Conservation (phyloP, 2,329 filamentous ascomycete genomes). For the Phialophora verrucosa region DNA sequence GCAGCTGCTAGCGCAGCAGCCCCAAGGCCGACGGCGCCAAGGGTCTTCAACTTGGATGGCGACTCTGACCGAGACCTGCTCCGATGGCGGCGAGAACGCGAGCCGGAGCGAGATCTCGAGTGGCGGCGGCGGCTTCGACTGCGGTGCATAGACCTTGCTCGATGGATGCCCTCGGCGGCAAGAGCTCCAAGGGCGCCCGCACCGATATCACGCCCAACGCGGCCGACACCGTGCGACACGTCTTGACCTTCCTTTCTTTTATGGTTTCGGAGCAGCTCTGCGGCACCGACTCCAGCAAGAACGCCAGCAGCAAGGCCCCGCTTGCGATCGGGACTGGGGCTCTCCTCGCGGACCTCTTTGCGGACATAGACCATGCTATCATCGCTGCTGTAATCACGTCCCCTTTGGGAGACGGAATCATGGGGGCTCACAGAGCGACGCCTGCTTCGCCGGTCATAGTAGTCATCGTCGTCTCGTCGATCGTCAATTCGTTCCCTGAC, state of each 20-base stretch:
- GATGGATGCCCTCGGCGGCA: slow-evolving; percentile 63
- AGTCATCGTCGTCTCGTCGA: slow-evolving; percentile 65
- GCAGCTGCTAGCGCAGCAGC: slow-evolving; percentile 66
- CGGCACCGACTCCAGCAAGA: slow-evolving; percentile 65
- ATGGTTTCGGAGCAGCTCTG: slow-evolving; percentile 64
- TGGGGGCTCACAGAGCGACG: slow-evolving; percentile 58
- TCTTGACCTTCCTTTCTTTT: slow-evolving; percentile 63
- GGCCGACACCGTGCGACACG: slow-evolving; percentile 57
- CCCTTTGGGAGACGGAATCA: slow-evolving; percentile 60
- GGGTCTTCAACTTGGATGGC: slow-evolving; percentile 56
- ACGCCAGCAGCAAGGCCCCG: slow-evolving; percentile 68
- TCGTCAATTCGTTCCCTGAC: slow-evolving; percentile 39
- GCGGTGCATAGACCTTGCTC: slow-evolving; percentile 57
- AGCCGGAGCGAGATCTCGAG: slow-evolving; percentile 42
- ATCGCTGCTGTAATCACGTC: slow-evolving; percentile 61
- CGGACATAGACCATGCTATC: slow-evolving; percentile 67
- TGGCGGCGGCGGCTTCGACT: slow-evolving; percentile 52
- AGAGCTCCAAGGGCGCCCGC: slow-evolving; percentile 67
- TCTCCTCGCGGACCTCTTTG: slow-evolving; percentile 50
- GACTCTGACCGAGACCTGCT: slow-evolving; percentile 40
- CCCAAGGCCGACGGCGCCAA: slow-evolving; percentile 59
- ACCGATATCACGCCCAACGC: slow-evolving; percentile 58
- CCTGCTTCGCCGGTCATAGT: slow-evolving; percentile 64
- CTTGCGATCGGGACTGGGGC: slow-evolving; percentile 54
- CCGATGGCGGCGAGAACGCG: slow-evolving; percentile 43